Evolutionary conservation across 768 basidiomycete species (phyloP), one percentile per base, ranked within the genome.

Genomic region (Leccinum fibrillosum): DNA sequence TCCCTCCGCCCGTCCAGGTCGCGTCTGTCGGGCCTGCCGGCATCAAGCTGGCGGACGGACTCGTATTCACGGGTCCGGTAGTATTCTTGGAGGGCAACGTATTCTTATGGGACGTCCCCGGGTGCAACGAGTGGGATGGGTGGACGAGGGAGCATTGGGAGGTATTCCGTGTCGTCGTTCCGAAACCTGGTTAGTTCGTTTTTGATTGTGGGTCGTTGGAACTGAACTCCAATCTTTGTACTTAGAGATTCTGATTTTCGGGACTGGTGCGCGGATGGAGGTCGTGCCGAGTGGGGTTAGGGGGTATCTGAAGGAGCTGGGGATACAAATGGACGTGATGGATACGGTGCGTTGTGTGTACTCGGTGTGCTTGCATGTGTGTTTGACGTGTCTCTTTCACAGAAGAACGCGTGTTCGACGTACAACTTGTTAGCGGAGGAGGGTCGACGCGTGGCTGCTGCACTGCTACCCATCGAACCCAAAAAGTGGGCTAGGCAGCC

Each of bases 361-460:
- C 44, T 30, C 12, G 50, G 7, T 10, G 35, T 5, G n/a, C 1
- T 17, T n/a, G 28, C 25, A 25, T 45, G 26, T 6, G 4, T 26
- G 25, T 51, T 23, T 50, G 37, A 21, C 51, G 58, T 28, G 55
- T 19, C 0, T 37, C 12, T 0, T 47, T 11, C 30, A 30, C 32
- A 90, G 94, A 78, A 92, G 66, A 97, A 95, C 69, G 96, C 95
- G 17, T 94, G 92, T 65, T 89, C 95, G 26, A 98, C 96, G 0
- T 99, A 94, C 73, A 98, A 99, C 72, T 71, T 99, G 23, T 80
- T 99, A 49, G 75, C 89, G 0, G 96, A 99, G 71, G 96, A 99
- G 74, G 96, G 96, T 7, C 80, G 96, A 53, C 86, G 89, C 25
- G 92, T 98, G 12, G 92, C 94, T 42, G 94, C 92, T 13, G 95